Evolutionary conservation across 2,329 filamentous ascomycete species (phyloP), one percentile per base, ranked within the genome.

Genomic region (Aspergillus hortae): DNA sequence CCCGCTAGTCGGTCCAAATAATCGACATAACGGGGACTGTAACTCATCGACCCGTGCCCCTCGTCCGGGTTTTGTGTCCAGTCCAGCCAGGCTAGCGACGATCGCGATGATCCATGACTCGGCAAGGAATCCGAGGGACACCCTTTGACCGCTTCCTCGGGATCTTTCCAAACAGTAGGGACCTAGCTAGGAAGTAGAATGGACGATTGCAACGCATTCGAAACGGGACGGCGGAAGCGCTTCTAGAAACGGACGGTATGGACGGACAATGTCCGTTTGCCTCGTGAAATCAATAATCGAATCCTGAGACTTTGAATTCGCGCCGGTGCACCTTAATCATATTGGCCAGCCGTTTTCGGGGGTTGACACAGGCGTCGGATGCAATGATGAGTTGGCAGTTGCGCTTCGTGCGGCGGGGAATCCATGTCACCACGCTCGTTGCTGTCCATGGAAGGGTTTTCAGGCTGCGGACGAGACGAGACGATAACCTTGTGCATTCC

Each of bases 351-450:
- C 53, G 30, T 48, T n/a, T 46, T 49, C 48, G 38, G 53, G 51
- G 54, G 53, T 56, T 65, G 66, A 69, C 62, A 65, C 67, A 71
- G 67, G 66, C 65, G 67, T 68, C 76, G 79, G 79, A 88, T 86
- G 86, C 84, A 87, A 72, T 83, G 85, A 87, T 88, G 86, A 85
- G 85, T 82, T 88, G 86, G 84, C 85, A 88, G 72, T 58, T 53
- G 55, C 48, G 55, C 52, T 58, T 53, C 47, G 52, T 54, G 58
- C 68, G 56, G 70, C 69, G 56, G 71, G 74, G 77, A 71, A 73
- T 73, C 72, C 74, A 77, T 77, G 75, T 71, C 35, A 38, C 35
- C 35, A 38, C 35, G 35, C 35, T 15, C 60, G 62, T 65, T 23
- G 23, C 19, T 23, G 21, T 61, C 65, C 58, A 55, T 51, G 56